Evolutionary conservation across 352 stramenopile species (phyloP).

Genomic region (Phytophthora pluvialis): DNA sequence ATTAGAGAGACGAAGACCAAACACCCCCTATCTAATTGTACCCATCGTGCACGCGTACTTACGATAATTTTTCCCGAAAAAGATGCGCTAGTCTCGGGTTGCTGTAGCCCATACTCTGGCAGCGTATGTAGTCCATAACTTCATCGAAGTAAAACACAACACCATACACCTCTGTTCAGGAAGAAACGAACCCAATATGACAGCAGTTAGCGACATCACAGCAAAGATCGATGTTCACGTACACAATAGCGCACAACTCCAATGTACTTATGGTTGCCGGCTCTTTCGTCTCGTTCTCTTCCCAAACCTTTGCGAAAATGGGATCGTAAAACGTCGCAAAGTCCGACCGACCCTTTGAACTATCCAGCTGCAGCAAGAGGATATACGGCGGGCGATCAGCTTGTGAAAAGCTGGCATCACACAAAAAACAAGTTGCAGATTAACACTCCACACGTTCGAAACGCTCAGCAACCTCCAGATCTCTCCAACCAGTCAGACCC

Average conservation of each 20-base stretch:
- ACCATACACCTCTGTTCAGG: conserved; percentile 61
- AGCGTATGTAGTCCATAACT: conserved; percentile 64
- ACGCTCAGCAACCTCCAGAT: background rate
- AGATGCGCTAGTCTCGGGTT: conserved; percentile 41
- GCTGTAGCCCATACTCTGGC: conserved; percentile 59
- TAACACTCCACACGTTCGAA: background rate
- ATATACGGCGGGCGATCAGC: conserved; percentile 51
- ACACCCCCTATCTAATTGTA: background rate
- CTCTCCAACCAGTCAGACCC: background rate
- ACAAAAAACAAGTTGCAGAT: background rate
- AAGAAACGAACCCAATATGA: background rate
- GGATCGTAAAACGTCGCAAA: conserved; percentile 69
- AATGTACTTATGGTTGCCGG: conserved; percentile 43
- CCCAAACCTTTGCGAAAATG: conserved; percentile 49
- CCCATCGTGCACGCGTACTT: conserved; percentile 15
- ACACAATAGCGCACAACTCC: background rate
- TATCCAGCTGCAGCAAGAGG: conserved; percentile 55
- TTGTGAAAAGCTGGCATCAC: conserved; percentile 37
- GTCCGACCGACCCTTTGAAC: conserved; percentile 26
- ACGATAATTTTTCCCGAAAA: conserved; percentile 49
- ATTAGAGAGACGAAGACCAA: background rate
- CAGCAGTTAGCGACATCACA: background rate
- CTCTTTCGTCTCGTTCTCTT: conserved; percentile 32
- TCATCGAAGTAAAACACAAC: conserved; percentile 74
- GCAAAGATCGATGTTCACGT: background rate